These are phyloP conservation scores for Spirogloea muscicola DNA, from an alignment of 139 green algal species.

Conservation along the genomic window DNA sequence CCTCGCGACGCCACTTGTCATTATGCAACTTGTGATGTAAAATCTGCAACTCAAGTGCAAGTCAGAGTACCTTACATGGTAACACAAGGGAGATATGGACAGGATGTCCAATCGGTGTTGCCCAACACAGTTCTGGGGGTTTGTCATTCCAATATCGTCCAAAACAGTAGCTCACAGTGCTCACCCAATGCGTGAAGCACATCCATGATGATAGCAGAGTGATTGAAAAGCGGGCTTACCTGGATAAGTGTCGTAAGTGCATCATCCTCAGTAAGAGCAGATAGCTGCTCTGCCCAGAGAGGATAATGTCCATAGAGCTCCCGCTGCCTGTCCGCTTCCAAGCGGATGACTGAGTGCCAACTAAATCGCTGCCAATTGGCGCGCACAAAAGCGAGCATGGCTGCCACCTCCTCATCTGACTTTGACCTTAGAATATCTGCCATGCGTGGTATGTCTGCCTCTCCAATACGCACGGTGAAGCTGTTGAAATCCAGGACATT, in stretches of 20 bases:
- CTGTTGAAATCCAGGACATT: slow-evolving; percentile 12
- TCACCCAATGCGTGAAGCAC: no score
- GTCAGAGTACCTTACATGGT: no score
- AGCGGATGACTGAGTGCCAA: slow-evolving; percentile 8
- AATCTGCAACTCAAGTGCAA: no score
- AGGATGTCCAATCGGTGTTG: no score
- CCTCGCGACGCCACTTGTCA: slow-evolving; percentile 22
- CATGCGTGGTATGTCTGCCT: slow-evolving; percentile 30
- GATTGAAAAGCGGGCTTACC: no score
- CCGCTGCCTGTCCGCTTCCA: slow-evolving; percentile 11
- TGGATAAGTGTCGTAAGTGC: slow-evolving; percentile 28
- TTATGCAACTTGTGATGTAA: slow-evolving; percentile 36
- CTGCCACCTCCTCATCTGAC: not conserved
- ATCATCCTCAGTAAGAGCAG: slow-evolving; percentile 11
- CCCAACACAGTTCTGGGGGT: no score
- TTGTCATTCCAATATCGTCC: no score
- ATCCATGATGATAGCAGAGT: no score
- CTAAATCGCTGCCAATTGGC: slow-evolving; percentile 11
- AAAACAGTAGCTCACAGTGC: no score
- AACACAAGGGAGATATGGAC: no score
- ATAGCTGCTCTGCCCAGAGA: slow-evolving; percentile 3
- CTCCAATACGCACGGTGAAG: slow-evolving; percentile 15
- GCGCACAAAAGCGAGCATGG: not conserved
- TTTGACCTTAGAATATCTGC: slow-evolving; percentile 25
- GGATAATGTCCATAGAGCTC: slow-evolving; percentile 17